These are phyloP conservation scores for Mortierella sp. DNA, from an alignment of 371 early-diverging fungal species.

Conservation along the genomic window DNA sequence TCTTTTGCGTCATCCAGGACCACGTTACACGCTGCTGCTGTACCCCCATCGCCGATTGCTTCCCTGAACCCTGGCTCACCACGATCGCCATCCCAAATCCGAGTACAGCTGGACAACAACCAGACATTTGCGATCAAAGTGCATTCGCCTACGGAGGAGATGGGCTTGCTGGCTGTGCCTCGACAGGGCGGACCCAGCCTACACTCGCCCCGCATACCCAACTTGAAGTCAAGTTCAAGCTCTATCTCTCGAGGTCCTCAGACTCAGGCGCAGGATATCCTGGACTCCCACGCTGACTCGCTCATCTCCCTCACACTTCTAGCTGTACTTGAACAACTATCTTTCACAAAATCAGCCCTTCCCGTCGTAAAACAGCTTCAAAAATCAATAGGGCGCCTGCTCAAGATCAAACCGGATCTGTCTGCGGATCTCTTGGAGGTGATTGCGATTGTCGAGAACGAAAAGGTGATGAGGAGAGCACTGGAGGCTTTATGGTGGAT, in stretches of 20 bases:
- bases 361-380: constrained; percentile 60
- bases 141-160: constrained; percentile 51
- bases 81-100: constrained; percentile 42
- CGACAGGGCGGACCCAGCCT: constrained; percentile 14
- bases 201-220: constrained; percentile 23
- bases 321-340: constrained; percentile 36
- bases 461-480: constrained; percentile 34
- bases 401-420: constrained; percentile 63
- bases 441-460: constrained; percentile 59
- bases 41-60: constrained; percentile 8
- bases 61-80: constrained; percentile 13
- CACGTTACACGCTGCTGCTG: background rate
- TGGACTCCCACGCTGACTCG: constrained; percentile 40
- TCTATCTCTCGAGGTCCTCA: constrained; percentile 23
- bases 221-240: constrained; percentile 20
- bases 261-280: constrained; percentile 24
- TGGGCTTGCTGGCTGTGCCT: constrained; percentile 34
- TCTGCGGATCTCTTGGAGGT: constrained; percentile 65
- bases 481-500: constrained; percentile 48
- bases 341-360: constrained; percentile 33
- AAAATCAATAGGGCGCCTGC: constrained; percentile 61
- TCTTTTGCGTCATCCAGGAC: constrained; percentile 43
- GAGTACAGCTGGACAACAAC: constrained; percentile 52
- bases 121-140: constrained; percentile 52
- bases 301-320: constrained; percentile 37